These are phyloP conservation scores for Xylaria sp. DNA, from an alignment of 495 filamentous ascomycete genomes.

Conservation along the genomic window DNA sequence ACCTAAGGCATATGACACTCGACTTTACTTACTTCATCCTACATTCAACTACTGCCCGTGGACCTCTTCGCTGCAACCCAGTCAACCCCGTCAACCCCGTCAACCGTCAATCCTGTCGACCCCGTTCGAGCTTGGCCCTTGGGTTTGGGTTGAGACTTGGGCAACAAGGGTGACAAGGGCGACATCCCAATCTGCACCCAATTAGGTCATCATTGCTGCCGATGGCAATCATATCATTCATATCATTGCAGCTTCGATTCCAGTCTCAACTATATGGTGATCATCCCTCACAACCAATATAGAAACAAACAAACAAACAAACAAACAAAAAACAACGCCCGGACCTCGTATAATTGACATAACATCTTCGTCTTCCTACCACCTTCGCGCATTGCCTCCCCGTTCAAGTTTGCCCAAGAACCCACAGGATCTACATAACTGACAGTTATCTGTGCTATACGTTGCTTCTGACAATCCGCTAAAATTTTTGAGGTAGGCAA, in stretches of 20 bases:
- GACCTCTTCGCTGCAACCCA: not conserved
- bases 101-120: too few relatives aligned
- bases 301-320: not conserved
- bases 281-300: not conserved
- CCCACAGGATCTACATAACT: not conserved
- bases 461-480: not conserved
- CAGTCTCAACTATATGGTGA: not conserved
- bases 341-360: constrained; percentile 1
- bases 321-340: too few relatives aligned
- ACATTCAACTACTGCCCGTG: not conserved
- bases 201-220: constrained; percentile 16
- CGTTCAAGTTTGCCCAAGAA: not conserved
- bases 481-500: not conserved
- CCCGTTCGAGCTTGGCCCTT: not conserved
- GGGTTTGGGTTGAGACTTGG: not conserved
- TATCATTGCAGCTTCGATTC: not conserved
- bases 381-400: too few relatives aligned
- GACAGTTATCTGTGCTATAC: not conserved
- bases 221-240: constrained; percentile 8
- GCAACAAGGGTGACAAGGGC: constrained; percentile 15
- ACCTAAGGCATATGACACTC: not conserved
- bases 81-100: too few relatives aligned
- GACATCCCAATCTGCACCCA: constrained; percentile 11
- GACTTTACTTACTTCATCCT: not conserved
- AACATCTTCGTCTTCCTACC: too few relatives aligned